Evolutionary conservation across 257 asterid genomes (phyloP).

Genomic region (Henckelia pumila): DNA sequence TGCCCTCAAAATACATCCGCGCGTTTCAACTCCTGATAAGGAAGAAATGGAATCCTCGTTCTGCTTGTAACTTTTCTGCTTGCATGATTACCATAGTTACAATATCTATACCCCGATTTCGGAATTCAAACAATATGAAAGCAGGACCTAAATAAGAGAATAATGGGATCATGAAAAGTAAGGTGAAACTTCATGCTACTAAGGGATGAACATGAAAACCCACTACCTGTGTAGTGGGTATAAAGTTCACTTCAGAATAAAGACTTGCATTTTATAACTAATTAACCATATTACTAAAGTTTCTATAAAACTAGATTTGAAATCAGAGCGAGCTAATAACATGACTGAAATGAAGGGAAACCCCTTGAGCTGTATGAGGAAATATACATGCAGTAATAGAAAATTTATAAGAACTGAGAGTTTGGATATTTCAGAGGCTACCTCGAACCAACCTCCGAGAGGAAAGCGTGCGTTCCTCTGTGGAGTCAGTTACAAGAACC

Average conservation of each 20-base stretch:
- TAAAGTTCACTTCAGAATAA: not conserved
- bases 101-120: not conserved
- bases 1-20: not conserved
- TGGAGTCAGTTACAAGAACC: constrained; percentile 57
- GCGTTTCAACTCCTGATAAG: not conserved
- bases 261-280: too few species aligned
- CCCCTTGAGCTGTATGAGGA: constrained; percentile 21
- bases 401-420: not conserved
- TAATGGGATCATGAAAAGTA: not conserved
- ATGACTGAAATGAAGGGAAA: constrained; percentile 21
- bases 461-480: constrained; percentile 61
- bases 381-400: constrained; percentile 3
- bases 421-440: constrained; percentile 5
- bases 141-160: not conserved
- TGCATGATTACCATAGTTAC: too few species aligned
- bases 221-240: not conserved
- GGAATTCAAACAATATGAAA: not conserved
- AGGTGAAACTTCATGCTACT: not conserved
- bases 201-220: not conserved
- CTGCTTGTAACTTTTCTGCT: not conserved
- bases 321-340: constrained; percentile 21
- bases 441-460: constrained; percentile 23
- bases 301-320: not conserved
- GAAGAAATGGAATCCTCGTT: not conserved
- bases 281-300: not conserved